These are phyloP conservation scores for Rhizoclosmatium sp. DNA, from an alignment of 192 early-diverging fungal genomes.

Conservation along the genomic window DNA sequence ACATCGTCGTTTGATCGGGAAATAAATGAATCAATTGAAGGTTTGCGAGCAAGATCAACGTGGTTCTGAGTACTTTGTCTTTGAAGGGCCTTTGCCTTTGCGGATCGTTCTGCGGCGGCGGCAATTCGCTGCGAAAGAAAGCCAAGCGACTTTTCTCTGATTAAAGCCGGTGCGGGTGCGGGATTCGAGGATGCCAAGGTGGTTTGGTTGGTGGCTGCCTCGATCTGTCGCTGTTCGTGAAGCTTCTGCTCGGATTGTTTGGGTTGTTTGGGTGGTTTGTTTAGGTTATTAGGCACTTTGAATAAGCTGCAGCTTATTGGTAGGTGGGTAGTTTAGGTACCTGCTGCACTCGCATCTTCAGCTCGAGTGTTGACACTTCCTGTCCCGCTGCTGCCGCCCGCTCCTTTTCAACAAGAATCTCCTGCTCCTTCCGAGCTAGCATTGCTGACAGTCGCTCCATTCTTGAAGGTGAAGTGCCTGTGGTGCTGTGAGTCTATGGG, in stretches of 20 bases:
- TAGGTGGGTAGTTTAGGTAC: not conserved
- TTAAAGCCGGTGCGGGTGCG: not conserved
- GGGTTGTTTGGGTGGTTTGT: not conserved
- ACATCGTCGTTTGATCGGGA: not conserved
- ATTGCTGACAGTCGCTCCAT: conserved; percentile 34
- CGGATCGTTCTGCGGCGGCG: too few relatives aligned
- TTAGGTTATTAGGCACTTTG: not conserved
- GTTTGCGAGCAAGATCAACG: too few relatives aligned
- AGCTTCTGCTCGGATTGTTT: not conserved
- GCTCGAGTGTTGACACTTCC: conserved; percentile 14
- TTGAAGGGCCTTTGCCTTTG: too few relatives aligned
- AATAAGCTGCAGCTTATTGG: not conserved
- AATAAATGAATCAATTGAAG: not conserved
- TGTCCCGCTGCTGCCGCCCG: not conserved
- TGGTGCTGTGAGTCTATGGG: too few relatives aligned
- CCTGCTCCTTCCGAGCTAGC: conserved; percentile 24
- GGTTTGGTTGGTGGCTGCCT: not conserved
- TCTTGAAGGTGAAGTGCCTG: not conserved
- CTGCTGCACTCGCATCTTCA: conserved; percentile 14
- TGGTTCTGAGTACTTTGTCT: too few relatives aligned
- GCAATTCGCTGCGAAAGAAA: too few relatives aligned
- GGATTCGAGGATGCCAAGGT: not conserved
- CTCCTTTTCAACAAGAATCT: conserved; percentile 19
- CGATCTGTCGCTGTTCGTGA: not conserved
- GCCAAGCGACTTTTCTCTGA: too few relatives aligned